These are phyloP conservation scores for Vicia sativa DNA, from an alignment of 306 rosid species.

Conservation along the genomic window DNA sequence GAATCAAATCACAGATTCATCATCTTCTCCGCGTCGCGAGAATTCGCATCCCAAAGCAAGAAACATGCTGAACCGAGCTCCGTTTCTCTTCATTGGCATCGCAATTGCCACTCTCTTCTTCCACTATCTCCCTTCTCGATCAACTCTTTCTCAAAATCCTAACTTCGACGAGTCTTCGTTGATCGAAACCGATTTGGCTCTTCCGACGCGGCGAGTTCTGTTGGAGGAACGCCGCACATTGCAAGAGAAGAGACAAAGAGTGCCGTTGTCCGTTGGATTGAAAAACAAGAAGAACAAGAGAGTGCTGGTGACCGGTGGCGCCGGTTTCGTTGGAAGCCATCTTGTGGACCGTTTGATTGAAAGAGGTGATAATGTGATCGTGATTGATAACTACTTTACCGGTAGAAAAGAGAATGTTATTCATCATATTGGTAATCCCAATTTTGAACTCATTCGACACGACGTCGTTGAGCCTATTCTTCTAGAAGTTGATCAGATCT, in stretches of 20 bases:
- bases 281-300: conserved; percentile 50
- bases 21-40: background rate
- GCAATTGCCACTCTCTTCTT: conserved; percentile 45
- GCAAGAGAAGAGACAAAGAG: conserved; percentile 39
- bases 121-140: conserved; percentile 35
- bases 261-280: conserved; percentile 46
- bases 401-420: conserved; percentile 77
- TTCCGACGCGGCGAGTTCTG: conserved; percentile 54
- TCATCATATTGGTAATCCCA: conserved; percentile 78
- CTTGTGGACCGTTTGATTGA: conserved; percentile 86
- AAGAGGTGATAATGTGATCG: conserved; percentile 81
- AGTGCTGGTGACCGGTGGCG: conserved; percentile 88
- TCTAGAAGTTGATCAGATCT: conserved; percentile 93
- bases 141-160: background rate
- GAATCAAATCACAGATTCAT: background rate
- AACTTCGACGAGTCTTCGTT: background rate
- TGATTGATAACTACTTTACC: conserved; percentile 81
- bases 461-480: conserved; percentile 89
- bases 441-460: conserved; percentile 87
- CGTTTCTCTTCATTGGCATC: conserved; percentile 44
- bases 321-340: conserved; percentile 96
- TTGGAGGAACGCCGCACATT: conserved; percentile 37
- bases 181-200: conserved; percentile 24
- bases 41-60: conserved; percentile 3
- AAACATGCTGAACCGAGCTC: conserved; percentile 13